A percentile compares a stretch with the other conserved stretches of the same genome.
Conservation (phyloP, 116 monocot species). For the Posidonia oceanica region DNA sequence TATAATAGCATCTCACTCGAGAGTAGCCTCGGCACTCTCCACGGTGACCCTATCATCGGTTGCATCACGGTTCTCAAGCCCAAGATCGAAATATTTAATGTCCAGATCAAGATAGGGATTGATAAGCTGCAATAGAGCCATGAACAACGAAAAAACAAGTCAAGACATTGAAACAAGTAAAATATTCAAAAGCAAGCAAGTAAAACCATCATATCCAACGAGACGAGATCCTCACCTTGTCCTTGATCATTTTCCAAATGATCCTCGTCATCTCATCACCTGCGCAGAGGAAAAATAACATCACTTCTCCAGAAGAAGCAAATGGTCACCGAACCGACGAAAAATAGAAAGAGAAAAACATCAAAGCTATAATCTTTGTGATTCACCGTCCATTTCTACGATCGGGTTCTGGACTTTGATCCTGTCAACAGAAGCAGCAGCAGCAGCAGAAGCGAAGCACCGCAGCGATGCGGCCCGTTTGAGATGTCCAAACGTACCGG, state of each 20-base stretch:
- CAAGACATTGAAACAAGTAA: background rate
- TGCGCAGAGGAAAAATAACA: conserved; percentile 5
- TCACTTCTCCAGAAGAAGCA: background rate
- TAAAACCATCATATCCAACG: background rate
- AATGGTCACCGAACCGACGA: background rate
- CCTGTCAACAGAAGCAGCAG: conserved; percentile 5
- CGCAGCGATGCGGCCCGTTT: conserved; percentile 9
- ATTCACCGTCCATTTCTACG: conserved; percentile 81
- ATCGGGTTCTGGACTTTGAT: conserved; percentile 72
- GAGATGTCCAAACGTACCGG: background rate
- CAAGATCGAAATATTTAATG: conserved; percentile 78
- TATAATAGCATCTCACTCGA: conserved; percentile 35
- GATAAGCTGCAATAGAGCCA: conserved; percentile 39
- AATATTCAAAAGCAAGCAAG: background rate
- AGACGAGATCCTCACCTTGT: conserved; percentile 34
- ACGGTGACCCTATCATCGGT: conserved; percentile 74
- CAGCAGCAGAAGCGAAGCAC: conserved; percentile 21
- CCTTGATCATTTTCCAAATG: conserved; percentile 87
- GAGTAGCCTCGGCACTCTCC: conserved; percentile 73
- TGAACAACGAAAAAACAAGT: background rate
- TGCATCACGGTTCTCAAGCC: conserved; percentile 62
- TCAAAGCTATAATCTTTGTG: background rate
- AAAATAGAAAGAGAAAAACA: background rate
- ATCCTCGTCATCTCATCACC: conserved; percentile 88
- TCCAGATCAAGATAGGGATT: conserved; percentile 66